A percentile compares a stretch with the other conserved stretches of the same genome.
These are phyloP conservation scores for Nannizzia gypsea DNA, from an alignment of 2,329 filamentous ascomycete genomes.

Conservation along the genomic window DNA sequence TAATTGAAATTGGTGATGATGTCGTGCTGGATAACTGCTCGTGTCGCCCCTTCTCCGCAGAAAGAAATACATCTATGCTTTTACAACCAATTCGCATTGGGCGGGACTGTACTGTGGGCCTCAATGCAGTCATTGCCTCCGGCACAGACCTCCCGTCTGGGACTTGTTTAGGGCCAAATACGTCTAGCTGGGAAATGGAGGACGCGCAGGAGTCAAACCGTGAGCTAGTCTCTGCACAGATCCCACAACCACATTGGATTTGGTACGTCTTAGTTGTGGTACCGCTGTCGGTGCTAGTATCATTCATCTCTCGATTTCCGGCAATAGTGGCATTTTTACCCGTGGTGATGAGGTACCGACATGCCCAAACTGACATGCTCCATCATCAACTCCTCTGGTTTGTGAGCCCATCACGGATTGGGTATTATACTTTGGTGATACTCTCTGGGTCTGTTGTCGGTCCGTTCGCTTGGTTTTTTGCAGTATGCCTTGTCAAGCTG, in stretches of 20 bases:
- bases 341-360: not conserved
- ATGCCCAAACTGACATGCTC: not conserved
- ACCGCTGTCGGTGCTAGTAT: not conserved
- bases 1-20: slow-evolving; percentile 2
- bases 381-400: slow-evolving; percentile 1
- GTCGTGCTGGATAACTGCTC: not conserved
- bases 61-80: slow-evolving; percentile 2
- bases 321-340: not conserved
- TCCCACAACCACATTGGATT: slow-evolving; percentile 2
- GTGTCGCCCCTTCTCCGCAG: slow-evolving; percentile 1
- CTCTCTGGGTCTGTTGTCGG: not conserved
- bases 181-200: slow-evolving; percentile 6
- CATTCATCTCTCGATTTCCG: not conserved
- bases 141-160: not conserved
- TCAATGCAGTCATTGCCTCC: slow-evolving; percentile 4
- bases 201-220: slow-evolving; percentile 1
- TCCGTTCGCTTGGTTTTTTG: not conserved
- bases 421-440: slow-evolving; percentile 3
- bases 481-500: not conserved
- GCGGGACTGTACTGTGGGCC: not conserved
- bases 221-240: not conserved
- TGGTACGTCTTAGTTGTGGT: not conserved
- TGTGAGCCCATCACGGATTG: not conserved
- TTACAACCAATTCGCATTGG: not conserved
- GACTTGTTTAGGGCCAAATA: slow-evolving; percentile 3